Conservation (phyloP, 306 rosid species). For the Castanopsis chinensis region DNA sequence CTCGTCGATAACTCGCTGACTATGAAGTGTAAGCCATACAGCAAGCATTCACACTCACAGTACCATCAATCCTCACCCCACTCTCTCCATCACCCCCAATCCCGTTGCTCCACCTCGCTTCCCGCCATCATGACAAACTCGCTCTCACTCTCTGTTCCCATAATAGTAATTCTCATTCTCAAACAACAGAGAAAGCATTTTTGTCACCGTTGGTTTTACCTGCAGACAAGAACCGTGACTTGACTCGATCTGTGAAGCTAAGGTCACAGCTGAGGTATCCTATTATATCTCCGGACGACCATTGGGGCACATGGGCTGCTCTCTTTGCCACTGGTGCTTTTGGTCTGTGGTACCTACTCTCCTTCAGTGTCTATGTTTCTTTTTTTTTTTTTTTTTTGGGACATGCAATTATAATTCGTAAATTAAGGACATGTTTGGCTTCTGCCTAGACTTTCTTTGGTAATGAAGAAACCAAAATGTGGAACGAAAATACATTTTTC, state of each 20-base stretch:
- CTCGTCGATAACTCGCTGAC: not conserved
- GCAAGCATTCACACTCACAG: no score
- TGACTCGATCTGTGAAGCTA: not conserved
- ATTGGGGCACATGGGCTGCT: conserved; percentile 44
- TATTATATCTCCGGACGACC: conserved; percentile 43
- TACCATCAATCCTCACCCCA: not conserved
- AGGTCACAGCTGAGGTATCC: conserved; percentile 32
- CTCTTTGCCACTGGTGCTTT: conserved; percentile 41
- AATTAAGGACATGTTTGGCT: no score
- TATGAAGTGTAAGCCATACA: not conserved
- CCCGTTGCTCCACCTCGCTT: conserved; percentile 2
- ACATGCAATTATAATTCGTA: not conserved
- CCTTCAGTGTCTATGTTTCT: not conserved
- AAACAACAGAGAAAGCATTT: not conserved
- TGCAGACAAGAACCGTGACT: not conserved
- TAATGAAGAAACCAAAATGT: not conserved
- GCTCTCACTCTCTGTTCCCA: not conserved
- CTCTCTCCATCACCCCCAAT: conserved; percentile 15
- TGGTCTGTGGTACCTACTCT: conserved; percentile 41
- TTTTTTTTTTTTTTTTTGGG: not conserved
- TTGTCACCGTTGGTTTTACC: not conserved
- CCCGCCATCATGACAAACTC: conserved; percentile 10
- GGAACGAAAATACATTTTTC: not conserved
- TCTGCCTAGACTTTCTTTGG: not conserved
- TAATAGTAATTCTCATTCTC: no score